Evolutionary conservation across 495 filamentous ascomycete genomes (phyloP).

Genomic region (Penicillium daleae): DNA sequence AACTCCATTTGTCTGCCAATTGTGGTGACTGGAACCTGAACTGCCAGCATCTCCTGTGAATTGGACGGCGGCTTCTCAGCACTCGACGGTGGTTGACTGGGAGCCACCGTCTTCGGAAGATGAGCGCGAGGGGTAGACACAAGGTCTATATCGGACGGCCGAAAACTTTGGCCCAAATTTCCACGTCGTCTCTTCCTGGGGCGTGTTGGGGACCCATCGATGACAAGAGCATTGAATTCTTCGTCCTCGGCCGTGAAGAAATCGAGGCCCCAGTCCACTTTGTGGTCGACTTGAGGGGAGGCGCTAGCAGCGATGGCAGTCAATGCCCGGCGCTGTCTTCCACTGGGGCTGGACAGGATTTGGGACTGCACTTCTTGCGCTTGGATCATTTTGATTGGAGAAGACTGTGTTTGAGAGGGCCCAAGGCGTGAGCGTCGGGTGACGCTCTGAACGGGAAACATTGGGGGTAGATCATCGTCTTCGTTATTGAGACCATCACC

Average conservation of each 20-base stretch:
- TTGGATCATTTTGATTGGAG: slow-evolving; percentile 36
- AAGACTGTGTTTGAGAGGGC: slow-evolving; percentile 30
- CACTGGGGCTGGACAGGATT: slow-evolving; percentile 47
- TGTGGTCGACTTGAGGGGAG: slow-evolving; percentile 42
- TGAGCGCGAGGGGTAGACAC: slow-evolving; percentile 36
- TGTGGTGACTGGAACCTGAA: slow-evolving; percentile 17
- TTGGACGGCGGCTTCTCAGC: slow-evolving; percentile 1
- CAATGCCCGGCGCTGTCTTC: slow-evolving; percentile 45
- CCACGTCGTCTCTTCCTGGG: slow-evolving; percentile 46
- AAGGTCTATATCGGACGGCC: slow-evolving; percentile 39
- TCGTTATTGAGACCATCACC: slow-evolving; percentile 39
- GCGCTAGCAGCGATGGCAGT: slow-evolving; percentile 52
- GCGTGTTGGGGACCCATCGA: slow-evolving; percentile 41
- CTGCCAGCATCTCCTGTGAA: slow-evolving; percentile 6
- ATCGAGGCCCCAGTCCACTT: slow-evolving; percentile 45
- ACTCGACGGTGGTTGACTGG: slow-evolving; percentile 18
- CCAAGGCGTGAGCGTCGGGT: slow-evolving; percentile 30
- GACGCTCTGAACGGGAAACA: slow-evolving; percentile 26
- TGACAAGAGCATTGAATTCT: slow-evolving; percentile 42
- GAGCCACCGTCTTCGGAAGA: slow-evolving; percentile 25
- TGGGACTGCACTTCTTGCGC: slow-evolving; percentile 30
- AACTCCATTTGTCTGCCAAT: slow-evolving; percentile 29
- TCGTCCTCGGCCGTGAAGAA: slow-evolving; percentile 49
- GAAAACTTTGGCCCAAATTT: slow-evolving; percentile 37
- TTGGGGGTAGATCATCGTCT: slow-evolving; percentile 49